Percentiles rank a stretch among this genome's conserved stretches.
These are phyloP conservation scores for Fusarium verrucosum DNA, from an alignment of 2,329 filamentous ascomycete species.

Conservation along the genomic window DNA sequence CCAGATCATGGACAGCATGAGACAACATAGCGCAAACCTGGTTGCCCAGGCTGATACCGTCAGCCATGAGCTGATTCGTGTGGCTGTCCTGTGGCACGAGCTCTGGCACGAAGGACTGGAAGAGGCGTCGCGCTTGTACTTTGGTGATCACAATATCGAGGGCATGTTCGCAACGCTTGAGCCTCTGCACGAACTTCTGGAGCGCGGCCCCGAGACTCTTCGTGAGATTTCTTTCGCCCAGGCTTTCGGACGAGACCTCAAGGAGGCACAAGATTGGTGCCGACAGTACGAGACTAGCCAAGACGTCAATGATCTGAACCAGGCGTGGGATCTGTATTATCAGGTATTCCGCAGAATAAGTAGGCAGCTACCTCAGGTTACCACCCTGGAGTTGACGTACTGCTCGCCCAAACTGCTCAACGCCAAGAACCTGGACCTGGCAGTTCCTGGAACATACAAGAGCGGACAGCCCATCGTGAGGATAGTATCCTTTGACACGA, in stretches of 20 bases:
- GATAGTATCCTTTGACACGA: constrained; percentile 89
- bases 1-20: constrained; percentile 98
- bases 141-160: constrained; percentile 96
- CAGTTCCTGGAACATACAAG: constrained; percentile 93
- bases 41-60: constrained; percentile 96
- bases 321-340: constrained; percentile 99
- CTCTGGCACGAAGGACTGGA: constrained; percentile 98
- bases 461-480: constrained; percentile 80
- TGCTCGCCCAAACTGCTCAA: constrained; percentile 93
- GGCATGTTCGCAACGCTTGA: constrained; percentile 95
- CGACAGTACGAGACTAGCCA: constrained; percentile 88
- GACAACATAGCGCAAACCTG: constrained; percentile 88
- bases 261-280: constrained; percentile 96
- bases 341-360: constrained; percentile 97
- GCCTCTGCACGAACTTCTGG: constrained; percentile 90
- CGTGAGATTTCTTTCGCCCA: constrained; percentile 97
- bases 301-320: constrained; percentile 93
- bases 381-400: constrained; percentile 92
- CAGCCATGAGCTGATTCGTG: constrained; percentile 94
- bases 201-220: constrained; percentile 89
- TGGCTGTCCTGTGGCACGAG: constrained; percentile 98
- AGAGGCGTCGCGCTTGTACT: constrained; percentile 95
- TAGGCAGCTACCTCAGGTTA: constrained; percentile 90
- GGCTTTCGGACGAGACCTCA: constrained; percentile 93
- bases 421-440: constrained; percentile 86